These are phyloP conservation scores for Dujonia santamariae DNA, from an alignment of 1,139 yeast genomes.

Conservation along the genomic window DNA sequence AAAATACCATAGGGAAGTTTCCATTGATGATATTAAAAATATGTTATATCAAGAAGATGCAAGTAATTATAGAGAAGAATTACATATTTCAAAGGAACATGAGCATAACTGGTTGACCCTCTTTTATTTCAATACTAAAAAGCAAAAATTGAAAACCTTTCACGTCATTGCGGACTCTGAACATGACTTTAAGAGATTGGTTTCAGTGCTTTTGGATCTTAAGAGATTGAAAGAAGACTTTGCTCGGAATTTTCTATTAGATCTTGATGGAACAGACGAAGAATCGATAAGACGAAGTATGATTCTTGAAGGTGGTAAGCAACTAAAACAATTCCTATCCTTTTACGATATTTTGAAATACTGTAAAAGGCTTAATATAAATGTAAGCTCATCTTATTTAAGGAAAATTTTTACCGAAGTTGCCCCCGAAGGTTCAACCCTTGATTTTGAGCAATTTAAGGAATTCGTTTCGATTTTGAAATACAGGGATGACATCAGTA, in stretches of 20 bases:
- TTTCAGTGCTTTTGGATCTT: slow-evolving; percentile 54
- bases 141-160: slow-evolving; percentile 53
- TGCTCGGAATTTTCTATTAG: slow-evolving; percentile 31
- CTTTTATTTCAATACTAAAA: slow-evolving; percentile 59
- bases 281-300: slow-evolving; percentile 22
- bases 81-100: slow-evolving; percentile 65
- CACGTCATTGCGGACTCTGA: slow-evolving; percentile 73
- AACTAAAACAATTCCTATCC: slow-evolving; percentile 38
- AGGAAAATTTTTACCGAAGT: slow-evolving; percentile 44
- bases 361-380: slow-evolving; percentile 67
- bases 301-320: slow-evolving; percentile 20
- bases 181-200: slow-evolving; percentile 56
- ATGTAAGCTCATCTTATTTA: slow-evolving; percentile 36
- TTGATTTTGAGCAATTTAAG: slow-evolving; percentile 72
- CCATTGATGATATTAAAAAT: slow-evolving; percentile 71
- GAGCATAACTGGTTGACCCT: slow-evolving; percentile 77
- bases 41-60: slow-evolving; percentile 71
- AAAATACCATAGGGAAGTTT: slow-evolving; percentile 42
- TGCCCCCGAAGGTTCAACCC: slow-evolving; percentile 11
- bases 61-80: slow-evolving; percentile 77
- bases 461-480: slow-evolving; percentile 55
- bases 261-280: slow-evolving; percentile 25
- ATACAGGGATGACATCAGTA: slow-evolving; percentile 28
- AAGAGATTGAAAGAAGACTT: slow-evolving; percentile 35
- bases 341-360: slow-evolving; percentile 68